Conservation (phyloP, 495 filamentous ascomycete species). For the Penicillium paxilli region DNA sequence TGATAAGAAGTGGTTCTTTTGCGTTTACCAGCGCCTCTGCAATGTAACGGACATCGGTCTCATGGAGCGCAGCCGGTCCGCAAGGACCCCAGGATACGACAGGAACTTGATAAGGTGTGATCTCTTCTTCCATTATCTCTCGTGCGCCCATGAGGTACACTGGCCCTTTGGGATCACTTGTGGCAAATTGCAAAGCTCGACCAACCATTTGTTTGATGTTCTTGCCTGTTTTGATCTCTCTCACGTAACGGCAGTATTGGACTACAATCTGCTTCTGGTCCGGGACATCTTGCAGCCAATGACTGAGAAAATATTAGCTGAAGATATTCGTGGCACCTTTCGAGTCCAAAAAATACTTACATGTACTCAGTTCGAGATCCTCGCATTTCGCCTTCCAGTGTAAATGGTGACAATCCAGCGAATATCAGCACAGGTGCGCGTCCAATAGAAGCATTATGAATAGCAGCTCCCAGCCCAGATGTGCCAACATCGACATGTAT, state of each 20-base stretch:
- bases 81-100: constrained; percentile 74
- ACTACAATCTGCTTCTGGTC: constrained; percentile 89
- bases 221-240: constrained; percentile 84
- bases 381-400: constrained; percentile 85
- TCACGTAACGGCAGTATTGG: constrained; percentile 90
- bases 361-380: constrained; percentile 93
- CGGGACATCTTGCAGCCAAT: constrained; percentile 96
- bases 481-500: constrained; percentile 97
- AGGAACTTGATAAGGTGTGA: constrained; percentile 75
- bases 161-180: constrained; percentile 76
- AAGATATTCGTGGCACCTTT: background rate
- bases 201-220: constrained; percentile 97
- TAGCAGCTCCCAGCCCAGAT: constrained; percentile 84
- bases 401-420: constrained; percentile 86
- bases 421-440: constrained; percentile 89
- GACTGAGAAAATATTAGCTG: constrained; percentile 24
- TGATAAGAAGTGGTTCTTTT: constrained; percentile 74
- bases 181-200: constrained; percentile 84
- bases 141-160: constrained; percentile 83
- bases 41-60: constrained; percentile 64
- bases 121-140: constrained; percentile 92
- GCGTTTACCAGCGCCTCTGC: constrained; percentile 70
- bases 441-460: constrained; percentile 87
- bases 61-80: constrained; percentile 70
- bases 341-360: background rate